Evolutionary conservation across 371 early-diverging fungal genomes (phyloP), one percentile per base, ranked within the genome.

Genomic region (Mortierella sp.): DNA sequence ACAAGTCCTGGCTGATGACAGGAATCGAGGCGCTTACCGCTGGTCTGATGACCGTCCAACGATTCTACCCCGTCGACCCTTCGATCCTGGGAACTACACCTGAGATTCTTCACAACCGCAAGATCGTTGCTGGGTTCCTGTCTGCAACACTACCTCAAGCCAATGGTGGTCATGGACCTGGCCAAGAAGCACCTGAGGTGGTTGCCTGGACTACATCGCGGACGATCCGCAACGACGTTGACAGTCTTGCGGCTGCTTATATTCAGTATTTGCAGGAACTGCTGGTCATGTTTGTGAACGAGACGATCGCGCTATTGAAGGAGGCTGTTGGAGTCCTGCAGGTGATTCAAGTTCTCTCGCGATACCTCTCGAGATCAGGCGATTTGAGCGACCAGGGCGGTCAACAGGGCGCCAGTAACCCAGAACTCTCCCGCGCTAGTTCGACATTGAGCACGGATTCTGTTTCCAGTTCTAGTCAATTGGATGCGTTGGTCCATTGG

Each of bases 171-270:
- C 82, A 81, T 63, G 70, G 58, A 26, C 68, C 60, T 1, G 79
- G 72, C 31, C 87, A 86, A 48, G 76, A 70, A 24, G 78, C 78
- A 2, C 16, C 77, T 7, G 82, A 86, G 9, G 70, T 82, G 26
- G 87, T 86, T 16, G 87, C 87, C 10, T 86, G 87, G 87, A 86
- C 87, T 0, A 86, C 87, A 2, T 82, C 82, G 13, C 55, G 83
- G 28, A 78, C 82, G 10, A 74, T 86, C n/a, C 79, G n/a, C 11
- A 58, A 28, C n/a, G 87, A 86, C 38, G 28, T 80, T 7, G 82
- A 82, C 24, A 80, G 87, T 48, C 78, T 86, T 44, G 80, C 87
- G 16, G 77, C 87, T 8, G 82, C 82, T 0, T 82, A 75, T 45
- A 78, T 82, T 26, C 82, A 78, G 24, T 82, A 75, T 74, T 74